Conservation (phyloP, 208 protist genomes). For the Trypanosomatidae sp. region DNA sequence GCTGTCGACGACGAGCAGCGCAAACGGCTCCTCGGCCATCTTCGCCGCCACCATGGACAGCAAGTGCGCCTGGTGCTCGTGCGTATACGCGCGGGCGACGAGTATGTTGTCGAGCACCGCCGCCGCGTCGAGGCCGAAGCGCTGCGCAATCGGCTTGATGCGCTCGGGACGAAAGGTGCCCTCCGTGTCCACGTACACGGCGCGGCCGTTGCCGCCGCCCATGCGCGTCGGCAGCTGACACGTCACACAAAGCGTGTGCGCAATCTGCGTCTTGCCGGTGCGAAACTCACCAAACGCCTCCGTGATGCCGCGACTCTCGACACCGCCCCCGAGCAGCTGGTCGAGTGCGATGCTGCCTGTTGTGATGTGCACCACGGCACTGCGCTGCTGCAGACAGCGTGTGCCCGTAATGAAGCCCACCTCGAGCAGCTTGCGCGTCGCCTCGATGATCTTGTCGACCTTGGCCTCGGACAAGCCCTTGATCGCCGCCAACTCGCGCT, state of each 20-base stretch:
- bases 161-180: constrained; percentile 96
- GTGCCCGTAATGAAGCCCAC: constrained; percentile 85
- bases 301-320: constrained; percentile 93
- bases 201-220: constrained; percentile 90
- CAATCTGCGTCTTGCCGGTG: constrained; percentile 98
- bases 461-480: constrained; percentile 98
- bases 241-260: constrained; percentile 96
- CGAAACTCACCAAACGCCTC: constrained; percentile 99
- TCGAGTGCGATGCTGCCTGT: constrained; percentile 92
- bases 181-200: constrained; percentile 98
- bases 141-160: constrained; percentile 92
- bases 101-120: constrained; percentile 96
- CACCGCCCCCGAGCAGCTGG: constrained; percentile 91
- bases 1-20: constrained; percentile 96
- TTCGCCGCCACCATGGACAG: constrained; percentile 85
- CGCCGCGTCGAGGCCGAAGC: constrained; percentile 90
- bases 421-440: constrained; percentile 77
- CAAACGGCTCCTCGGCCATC: constrained; percentile 88
- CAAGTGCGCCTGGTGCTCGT: constrained; percentile 89
- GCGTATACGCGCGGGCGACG: constrained; percentile 94
- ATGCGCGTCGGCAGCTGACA: constrained; percentile 89
- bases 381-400: constrained; percentile 78
- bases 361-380: constrained; percentile 83
- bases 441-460: constrained; percentile 96
- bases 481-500: constrained; percentile 83